Percentiles rank a stretch among this genome's conserved stretches.
Evolutionary conservation across 2,329 filamentous ascomycete genomes (phyloP).

Genomic region (Penicillium crustosum): DNA sequence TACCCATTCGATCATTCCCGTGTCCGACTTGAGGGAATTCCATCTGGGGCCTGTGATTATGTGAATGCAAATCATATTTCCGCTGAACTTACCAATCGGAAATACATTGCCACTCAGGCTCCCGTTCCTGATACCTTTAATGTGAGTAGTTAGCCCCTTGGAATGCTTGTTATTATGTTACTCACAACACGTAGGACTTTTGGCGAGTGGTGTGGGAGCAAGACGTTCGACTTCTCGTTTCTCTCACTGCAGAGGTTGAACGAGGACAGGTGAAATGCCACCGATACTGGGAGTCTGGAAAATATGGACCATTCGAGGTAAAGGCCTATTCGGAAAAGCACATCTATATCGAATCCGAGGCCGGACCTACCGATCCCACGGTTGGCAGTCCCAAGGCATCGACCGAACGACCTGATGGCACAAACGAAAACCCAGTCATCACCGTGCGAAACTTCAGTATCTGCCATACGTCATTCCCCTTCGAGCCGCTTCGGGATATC

Average conservation of each 20-base stretch:
- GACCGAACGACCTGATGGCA: constrained; percentile 26
- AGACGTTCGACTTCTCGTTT: constrained; percentile 90
- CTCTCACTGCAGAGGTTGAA: constrained; percentile 92
- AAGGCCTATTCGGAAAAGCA: constrained; percentile 78
- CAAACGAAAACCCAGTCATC: constrained; percentile 61
- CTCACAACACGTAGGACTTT: constrained; percentile 67
- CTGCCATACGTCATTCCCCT: constrained; percentile 73
- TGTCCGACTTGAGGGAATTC: constrained; percentile 71
- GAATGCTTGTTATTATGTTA: background rate
- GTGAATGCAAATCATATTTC: constrained; percentile 90
- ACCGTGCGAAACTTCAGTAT: constrained; percentile 85
- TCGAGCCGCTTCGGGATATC: constrained; percentile 83
- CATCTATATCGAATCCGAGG: constrained; percentile 68
- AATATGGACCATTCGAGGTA: constrained; percentile 75
- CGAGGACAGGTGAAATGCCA: constrained; percentile 94
- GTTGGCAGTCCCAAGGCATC: background rate
- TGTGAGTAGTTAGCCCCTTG: constrained; percentile 53
- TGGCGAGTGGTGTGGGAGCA: constrained; percentile 98
- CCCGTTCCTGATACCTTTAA: constrained; percentile 89
- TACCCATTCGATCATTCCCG: constrained; percentile 92
- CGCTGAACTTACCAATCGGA: constrained; percentile 77
- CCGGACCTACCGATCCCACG: constrained; percentile 41
- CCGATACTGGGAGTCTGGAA: constrained; percentile 80
- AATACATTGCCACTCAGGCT: constrained; percentile 93
- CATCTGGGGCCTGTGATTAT: constrained; percentile 77